phyloP scores from a whole-genome alignment of 768 basidiomycete genomes.

The Tylopilus cervinicoccineus region DNA sequence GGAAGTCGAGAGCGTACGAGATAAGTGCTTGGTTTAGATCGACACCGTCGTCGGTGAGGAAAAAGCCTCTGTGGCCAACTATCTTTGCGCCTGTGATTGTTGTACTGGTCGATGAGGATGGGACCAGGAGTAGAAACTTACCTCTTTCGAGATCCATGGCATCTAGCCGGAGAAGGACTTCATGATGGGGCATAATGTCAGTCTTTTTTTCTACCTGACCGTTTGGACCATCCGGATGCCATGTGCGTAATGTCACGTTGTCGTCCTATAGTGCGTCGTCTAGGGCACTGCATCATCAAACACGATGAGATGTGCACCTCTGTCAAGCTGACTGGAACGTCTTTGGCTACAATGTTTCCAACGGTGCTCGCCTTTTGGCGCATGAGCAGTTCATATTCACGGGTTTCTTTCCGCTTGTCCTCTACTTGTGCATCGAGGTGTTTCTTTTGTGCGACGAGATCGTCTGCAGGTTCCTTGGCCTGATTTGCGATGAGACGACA shows the following conservation, averaged over 20 bases:
- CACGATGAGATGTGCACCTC: constrained; percentile 51
- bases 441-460: constrained; percentile 80
- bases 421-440: constrained; percentile 79
- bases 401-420: constrained; percentile 69
- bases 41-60: constrained; percentile 91
- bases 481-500: constrained; percentile 27
- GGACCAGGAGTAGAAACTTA: constrained; percentile 18
- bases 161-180: constrained; percentile 89
- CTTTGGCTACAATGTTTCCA: constrained; percentile 90
- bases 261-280: constrained; percentile 62
- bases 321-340: constrained; percentile 79
- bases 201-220: constrained; percentile 67
- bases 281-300: neutral
- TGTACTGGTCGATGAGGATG: constrained; percentile 8
- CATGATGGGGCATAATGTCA: constrained; percentile 94
- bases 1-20: constrained; percentile 90
- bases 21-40: constrained; percentile 97
- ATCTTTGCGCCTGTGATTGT: constrained; percentile 75
- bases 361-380: constrained; percentile 74
- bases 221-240: constrained; percentile 78
- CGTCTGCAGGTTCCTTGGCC: constrained; percentile 91
- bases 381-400: constrained; percentile 76
- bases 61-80: constrained; percentile 94
- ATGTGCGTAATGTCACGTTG: constrained; percentile 75
- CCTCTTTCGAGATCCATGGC: constrained; percentile 97